A percentile compares a stretch with the other conserved stretches of the same genome.
These are phyloP conservation scores for Periconia sp. DNA, from an alignment of 2,329 filamentous ascomycete genomes.

Conservation along the genomic window DNA sequence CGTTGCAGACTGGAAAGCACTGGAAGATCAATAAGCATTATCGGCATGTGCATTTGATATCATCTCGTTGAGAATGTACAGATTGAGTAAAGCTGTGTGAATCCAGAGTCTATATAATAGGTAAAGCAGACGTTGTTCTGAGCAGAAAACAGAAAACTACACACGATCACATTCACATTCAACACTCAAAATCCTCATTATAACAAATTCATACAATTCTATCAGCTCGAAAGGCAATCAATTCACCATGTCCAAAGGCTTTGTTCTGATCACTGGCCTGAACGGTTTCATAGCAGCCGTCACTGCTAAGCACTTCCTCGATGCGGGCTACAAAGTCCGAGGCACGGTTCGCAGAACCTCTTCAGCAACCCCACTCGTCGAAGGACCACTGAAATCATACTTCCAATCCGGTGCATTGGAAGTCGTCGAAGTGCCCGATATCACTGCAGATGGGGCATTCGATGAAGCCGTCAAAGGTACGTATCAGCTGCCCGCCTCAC, in stretches of 20 bases:
- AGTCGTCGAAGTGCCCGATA: slow-evolving; percentile 29
- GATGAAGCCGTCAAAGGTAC: slow-evolving; percentile 29
- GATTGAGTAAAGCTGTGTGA: no score
- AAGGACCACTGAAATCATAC: slow-evolving; percentile 21
- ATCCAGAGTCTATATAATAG: no score
- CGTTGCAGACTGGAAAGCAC: no score
- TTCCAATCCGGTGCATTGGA: slow-evolving; percentile 18
- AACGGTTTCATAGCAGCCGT: slow-evolving; percentile 31
- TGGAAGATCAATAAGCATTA: no score
- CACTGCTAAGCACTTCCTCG: slow-evolving; percentile 27
- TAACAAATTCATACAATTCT: not conserved
- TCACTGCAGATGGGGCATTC: slow-evolving; percentile 27
- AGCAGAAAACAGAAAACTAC: no score
- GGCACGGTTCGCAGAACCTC: slow-evolving; percentile 30
- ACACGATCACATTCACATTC: not conserved
- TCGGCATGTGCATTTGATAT: no score
- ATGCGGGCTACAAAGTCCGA: slow-evolving; percentile 30
- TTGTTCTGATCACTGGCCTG: slow-evolving; percentile 26
- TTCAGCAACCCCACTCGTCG: slow-evolving; percentile 17
- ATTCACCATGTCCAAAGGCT: slow-evolving; percentile 17
- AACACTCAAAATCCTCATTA: not conserved
- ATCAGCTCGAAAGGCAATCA: not conserved
- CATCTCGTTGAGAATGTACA: no score
- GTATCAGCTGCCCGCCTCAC: not conserved
- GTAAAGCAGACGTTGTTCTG: no score